A percentile compares a stretch with the other conserved stretches of the same genome.
These are phyloP conservation scores for Pyrenula massariospora DNA, from an alignment of 495 filamentous ascomycete species.

Conservation along the genomic window DNA sequence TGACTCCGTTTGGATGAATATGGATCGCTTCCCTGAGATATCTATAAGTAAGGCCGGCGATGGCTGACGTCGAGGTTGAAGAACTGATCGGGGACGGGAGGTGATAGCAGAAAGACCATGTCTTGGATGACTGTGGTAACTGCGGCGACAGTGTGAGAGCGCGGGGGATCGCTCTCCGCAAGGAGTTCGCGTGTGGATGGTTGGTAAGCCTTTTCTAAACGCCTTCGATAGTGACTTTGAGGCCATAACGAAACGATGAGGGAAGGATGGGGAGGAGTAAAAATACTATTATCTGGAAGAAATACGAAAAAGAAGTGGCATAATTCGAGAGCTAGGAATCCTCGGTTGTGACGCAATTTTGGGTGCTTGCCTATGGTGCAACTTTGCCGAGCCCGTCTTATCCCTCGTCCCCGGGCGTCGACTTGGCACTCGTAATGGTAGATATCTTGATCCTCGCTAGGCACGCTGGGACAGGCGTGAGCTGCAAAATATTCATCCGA, in stretches of 20 bases:
- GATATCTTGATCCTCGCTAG: no score
- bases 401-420: no score
- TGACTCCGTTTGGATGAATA: slow-evolving; percentile 93
- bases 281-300: no score
- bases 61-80: slow-evolving; percentile 36
- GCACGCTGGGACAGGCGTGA: no score
- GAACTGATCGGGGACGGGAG: slow-evolving; percentile 29
- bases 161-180: neutral
- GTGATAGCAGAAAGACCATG: neutral
- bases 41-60: slow-evolving; percentile 2
- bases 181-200: neutral
- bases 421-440: no score
- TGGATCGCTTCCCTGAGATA: slow-evolving; percentile 46
- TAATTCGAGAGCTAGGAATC: no score
- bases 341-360: no score
- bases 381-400: no score
- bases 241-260: neutral
- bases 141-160: neutral
- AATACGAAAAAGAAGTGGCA: no score
- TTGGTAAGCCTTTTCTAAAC: neutral
- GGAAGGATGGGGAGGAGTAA: no score
- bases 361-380: no score
- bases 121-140: neutral
- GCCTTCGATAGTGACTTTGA: neutral
- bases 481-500: no score